These are phyloP conservation scores for Sporobolomyces pararoseus DNA, from an alignment of 768 basidiomycete species.

Conservation along the genomic window DNA sequence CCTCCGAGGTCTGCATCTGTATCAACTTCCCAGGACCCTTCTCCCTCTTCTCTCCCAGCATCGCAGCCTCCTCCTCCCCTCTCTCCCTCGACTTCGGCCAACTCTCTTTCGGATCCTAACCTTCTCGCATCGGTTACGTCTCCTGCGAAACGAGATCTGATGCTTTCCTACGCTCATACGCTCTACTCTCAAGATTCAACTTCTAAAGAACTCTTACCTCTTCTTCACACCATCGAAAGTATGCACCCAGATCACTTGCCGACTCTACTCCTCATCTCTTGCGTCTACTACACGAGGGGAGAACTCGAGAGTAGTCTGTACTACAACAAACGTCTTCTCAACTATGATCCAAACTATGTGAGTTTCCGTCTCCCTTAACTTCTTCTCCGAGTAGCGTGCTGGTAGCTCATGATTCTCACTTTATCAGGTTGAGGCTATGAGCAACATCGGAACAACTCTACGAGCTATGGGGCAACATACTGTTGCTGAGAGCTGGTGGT, in stretches of 20 bases:
- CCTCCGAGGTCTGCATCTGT: neutral
- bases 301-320: slow-evolving; percentile 47
- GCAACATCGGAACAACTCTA: slow-evolving; percentile 52
- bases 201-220: slow-evolving; percentile 46
- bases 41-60: neutral
- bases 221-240: slow-evolving; percentile 48
- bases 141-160: slow-evolving; percentile 35
- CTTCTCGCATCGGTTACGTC: slow-evolving; percentile 17
- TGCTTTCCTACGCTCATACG: slow-evolving; percentile 40
- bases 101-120: neutral
- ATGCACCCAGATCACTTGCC: slow-evolving; percentile 50
- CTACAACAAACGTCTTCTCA: slow-evolving; percentile 45
- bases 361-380: slow-evolving; percentile 45
- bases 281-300: slow-evolving; percentile 50
- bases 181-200: slow-evolving; percentile 31
- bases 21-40: neutral
- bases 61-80: slow-evolving; percentile 4
- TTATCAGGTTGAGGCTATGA: slow-evolving; percentile 52
- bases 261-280: slow-evolving; percentile 50
- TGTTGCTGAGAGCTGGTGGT: slow-evolving; percentile 53
- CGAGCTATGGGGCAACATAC: slow-evolving; percentile 48
- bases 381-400: slow-evolving; percentile 6
- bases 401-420: neutral
- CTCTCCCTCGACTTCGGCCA: neutral
- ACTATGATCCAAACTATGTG: slow-evolving; percentile 48